phyloP scores from a whole-genome alignment of 2,329 filamentous ascomycete species.

The Penicillium polonicum region DNA sequence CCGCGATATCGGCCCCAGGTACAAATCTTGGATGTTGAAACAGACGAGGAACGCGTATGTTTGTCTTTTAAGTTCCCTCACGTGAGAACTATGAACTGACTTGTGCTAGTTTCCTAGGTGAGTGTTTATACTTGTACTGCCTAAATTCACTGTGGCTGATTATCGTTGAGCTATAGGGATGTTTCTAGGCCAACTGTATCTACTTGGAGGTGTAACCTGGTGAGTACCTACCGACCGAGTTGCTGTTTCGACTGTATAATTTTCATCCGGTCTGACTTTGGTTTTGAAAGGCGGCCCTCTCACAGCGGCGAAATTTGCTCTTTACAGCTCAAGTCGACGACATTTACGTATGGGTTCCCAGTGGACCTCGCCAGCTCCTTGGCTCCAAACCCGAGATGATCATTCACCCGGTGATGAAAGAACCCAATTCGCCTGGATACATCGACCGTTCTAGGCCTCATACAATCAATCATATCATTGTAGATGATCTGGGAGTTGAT shows the following conservation, averaged over 20 bases:
- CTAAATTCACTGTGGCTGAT: conserved; percentile 7
- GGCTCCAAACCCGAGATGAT: conserved; percentile 41
- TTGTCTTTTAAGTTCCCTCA: conserved; percentile 3
- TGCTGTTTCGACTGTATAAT: neutral
- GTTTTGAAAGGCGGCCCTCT: conserved; percentile 41
- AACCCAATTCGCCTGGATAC: conserved; percentile 50
- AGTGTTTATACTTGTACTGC: neutral
- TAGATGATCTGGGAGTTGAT: conserved; percentile 66
- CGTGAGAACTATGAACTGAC: conserved; percentile 18
- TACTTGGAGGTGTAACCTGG: conserved; percentile 47
- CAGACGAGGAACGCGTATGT: conserved; percentile 36
- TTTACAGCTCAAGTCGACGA: conserved; percentile 44
- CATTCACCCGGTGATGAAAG: conserved; percentile 44
- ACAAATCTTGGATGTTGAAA: conserved; percentile 35
- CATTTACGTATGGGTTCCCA: conserved; percentile 48
- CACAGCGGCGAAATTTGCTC: conserved; percentile 48
- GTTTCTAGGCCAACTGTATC: conserved; percentile 31
- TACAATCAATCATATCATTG: conserved; percentile 66
- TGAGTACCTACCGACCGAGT: conserved; percentile 19
- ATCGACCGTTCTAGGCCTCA: conserved; percentile 57
- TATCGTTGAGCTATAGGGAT: conserved; percentile 10
- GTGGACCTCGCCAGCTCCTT: conserved; percentile 42
- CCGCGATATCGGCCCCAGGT: conserved; percentile 23
- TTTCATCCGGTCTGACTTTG: conserved; percentile 6
- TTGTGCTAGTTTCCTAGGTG: conserved; percentile 28